These are phyloP conservation scores for Alternaria panax DNA, from an alignment of 2,329 filamentous ascomycete species.

Conservation along the genomic window DNA sequence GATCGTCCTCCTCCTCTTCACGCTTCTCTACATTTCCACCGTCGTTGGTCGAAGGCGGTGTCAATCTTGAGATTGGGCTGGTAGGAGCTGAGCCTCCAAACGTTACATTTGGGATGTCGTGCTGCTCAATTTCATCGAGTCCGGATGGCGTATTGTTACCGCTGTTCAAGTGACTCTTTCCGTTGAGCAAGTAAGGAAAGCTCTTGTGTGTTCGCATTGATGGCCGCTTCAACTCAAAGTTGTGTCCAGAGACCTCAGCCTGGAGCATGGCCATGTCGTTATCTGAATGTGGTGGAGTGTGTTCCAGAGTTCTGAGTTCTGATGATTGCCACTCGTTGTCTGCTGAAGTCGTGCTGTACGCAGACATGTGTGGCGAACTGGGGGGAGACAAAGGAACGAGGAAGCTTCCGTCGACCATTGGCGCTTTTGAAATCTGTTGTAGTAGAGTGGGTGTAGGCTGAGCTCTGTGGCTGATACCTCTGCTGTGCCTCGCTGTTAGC, in stretches of 20 bases:
- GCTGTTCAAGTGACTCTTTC: slow-evolving; percentile 40
- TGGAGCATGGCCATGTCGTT: slow-evolving; percentile 51
- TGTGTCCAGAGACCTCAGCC: slow-evolving; percentile 45
- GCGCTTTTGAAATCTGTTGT: slow-evolving; percentile 37
- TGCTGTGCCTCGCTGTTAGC: slow-evolving; percentile 37
- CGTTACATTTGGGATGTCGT: slow-evolving; percentile 45
- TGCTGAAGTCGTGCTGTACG: slow-evolving; percentile 52
- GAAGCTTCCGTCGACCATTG: slow-evolving; percentile 56
- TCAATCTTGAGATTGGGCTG: slow-evolving; percentile 55
- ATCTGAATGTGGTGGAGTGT: slow-evolving; percentile 44
- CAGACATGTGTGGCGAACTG: slow-evolving; percentile 60
- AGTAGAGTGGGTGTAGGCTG: slow-evolving; percentile 26
- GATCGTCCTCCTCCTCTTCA: slow-evolving; percentile 50
- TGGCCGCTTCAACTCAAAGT: slow-evolving; percentile 50
- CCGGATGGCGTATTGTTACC: slow-evolving; percentile 39
- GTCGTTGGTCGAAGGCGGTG: slow-evolving; percentile 54
- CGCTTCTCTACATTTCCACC: slow-evolving; percentile 45
- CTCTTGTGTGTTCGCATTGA: slow-evolving; percentile 54
- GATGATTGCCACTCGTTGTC: slow-evolving; percentile 55
- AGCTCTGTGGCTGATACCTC: slow-evolving; percentile 30
- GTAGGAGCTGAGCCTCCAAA: slow-evolving; percentile 56
- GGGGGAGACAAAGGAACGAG: slow-evolving; percentile 59
- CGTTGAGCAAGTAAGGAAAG: slow-evolving; percentile 53
- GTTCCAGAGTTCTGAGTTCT: slow-evolving; percentile 46
- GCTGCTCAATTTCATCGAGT: slow-evolving; percentile 47